Evolutionary conservation across 345 rosid genomes (phyloP).

Genomic region (Gossypium longicalyx): DNA sequence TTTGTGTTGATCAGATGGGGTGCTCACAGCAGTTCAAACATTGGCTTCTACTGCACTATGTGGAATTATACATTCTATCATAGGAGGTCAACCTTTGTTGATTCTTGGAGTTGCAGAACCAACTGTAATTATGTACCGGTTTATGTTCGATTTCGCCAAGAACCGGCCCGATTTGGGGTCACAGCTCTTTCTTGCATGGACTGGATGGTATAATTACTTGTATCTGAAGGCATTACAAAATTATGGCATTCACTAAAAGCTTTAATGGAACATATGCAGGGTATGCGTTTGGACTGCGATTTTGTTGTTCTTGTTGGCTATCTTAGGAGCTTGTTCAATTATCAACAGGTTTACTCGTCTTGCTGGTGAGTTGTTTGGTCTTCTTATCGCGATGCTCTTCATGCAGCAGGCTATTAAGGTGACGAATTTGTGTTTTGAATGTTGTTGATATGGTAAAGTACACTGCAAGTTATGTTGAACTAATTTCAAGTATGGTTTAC

Average conservation of each 20-base stretch:
- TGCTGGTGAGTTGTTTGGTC: slow-evolving; percentile 89
- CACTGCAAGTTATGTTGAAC: neutral
- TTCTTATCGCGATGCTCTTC: slow-evolving; percentile 87
- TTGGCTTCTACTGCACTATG: slow-evolving; percentile 88
- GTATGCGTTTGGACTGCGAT: slow-evolving; percentile 91
- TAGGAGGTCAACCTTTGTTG: slow-evolving; percentile 89
- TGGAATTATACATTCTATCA: slow-evolving; percentile 75
- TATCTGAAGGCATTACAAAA: neutral
- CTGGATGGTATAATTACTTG: slow-evolving; percentile 63
- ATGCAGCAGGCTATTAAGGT: slow-evolving; percentile 93
- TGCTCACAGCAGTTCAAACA: slow-evolving; percentile 84
- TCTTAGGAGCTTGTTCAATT: slow-evolving; percentile 86
- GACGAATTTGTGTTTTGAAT: slow-evolving; percentile 17
- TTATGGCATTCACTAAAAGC: neutral
- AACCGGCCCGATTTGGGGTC: slow-evolving; percentile 70
- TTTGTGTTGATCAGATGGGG: slow-evolving; percentile 53
- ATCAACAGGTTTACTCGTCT: slow-evolving; percentile 89
- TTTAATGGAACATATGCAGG: slow-evolving; percentile 35
- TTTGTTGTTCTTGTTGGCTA: slow-evolving; percentile 74
- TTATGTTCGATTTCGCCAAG: slow-evolving; percentile 84
- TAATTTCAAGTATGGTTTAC: slow-evolving; percentile 1
- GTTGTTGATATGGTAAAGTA: no score
- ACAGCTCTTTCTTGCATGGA: slow-evolving; percentile 82
- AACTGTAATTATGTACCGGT: slow-evolving; percentile 91
- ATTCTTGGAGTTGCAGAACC: slow-evolving; percentile 98